Percentiles rank a stretch among this genome's conserved stretches.
Conservation (phyloP, 805 yeast genomes). For the Candida vartiovaarae region DNA sequence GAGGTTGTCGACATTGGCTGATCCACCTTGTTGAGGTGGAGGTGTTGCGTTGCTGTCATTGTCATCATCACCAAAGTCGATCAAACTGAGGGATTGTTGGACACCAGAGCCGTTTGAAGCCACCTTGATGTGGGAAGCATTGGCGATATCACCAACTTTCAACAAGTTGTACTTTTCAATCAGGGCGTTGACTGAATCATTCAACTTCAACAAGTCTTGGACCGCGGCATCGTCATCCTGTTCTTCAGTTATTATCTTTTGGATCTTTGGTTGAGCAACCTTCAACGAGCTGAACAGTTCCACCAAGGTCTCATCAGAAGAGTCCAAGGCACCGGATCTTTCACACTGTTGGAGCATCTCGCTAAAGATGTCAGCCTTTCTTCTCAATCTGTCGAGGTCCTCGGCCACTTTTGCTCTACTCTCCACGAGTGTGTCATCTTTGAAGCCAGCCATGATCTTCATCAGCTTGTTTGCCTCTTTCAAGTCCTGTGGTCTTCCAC, state of each 20-base stretch:
- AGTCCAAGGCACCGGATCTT: slow-evolving; percentile 32
- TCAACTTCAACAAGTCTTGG: slow-evolving; percentile 55
- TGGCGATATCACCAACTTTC: slow-evolving; percentile 53
- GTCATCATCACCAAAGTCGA: slow-evolving; percentile 61
- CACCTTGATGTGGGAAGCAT: slow-evolving; percentile 44
- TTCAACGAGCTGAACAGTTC: slow-evolving; percentile 77
- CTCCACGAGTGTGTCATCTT: slow-evolving; percentile 59
- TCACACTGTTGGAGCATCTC: slow-evolving; percentile 68
- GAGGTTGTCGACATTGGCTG: slow-evolving; percentile 51
- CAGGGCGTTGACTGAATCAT: slow-evolving; percentile 68
- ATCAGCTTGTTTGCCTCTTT: slow-evolving; percentile 94
- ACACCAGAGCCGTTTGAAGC: slow-evolving; percentile 26
- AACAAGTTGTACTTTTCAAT: slow-evolving; percentile 59
- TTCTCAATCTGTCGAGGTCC: slow-evolving; percentile 74
- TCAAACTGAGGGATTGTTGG: slow-evolving; percentile 42
- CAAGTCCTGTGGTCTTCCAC: slow-evolving; percentile 93
- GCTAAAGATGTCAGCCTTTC: slow-evolving; percentile 79
- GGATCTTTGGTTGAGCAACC: slow-evolving; percentile 80
- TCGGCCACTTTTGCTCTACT: slow-evolving; percentile 74
- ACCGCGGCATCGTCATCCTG: slow-evolving; percentile 62
- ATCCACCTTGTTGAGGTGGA: slow-evolving; percentile 27
- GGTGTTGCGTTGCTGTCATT: slow-evolving; percentile 14
- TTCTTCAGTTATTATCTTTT: slow-evolving; percentile 78
- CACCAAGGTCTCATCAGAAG: slow-evolving; percentile 56
- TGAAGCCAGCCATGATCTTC: slow-evolving; percentile 98